Conservation (phyloP, 106 monocot genomes). For the Triglochin maritima region DNA sequence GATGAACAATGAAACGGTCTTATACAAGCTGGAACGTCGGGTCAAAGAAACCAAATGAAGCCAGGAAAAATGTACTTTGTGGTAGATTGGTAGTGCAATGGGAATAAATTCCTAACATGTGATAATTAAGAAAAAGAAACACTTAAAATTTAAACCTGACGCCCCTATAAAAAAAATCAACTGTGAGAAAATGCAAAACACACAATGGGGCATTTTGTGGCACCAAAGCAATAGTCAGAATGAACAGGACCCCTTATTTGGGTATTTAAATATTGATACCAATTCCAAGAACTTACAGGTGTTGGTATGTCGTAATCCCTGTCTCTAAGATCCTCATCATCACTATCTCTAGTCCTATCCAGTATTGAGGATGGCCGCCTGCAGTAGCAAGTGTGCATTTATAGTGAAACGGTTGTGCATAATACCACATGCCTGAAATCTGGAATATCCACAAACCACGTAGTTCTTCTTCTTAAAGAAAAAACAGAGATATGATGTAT, state of each 20-base stretch:
- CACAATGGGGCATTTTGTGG: neutral
- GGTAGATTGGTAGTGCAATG: too few species aligned
- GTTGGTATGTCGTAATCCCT: constrained; percentile 74
- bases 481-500: neutral
- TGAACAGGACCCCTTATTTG: constrained; percentile 17
- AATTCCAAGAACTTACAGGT: constrained; percentile 55
- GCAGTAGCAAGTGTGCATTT: neutral
- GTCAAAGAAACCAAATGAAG: too few species aligned
- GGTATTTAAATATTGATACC: too few species aligned
- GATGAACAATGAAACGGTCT: too few species aligned
- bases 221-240: neutral
- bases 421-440: neutral
- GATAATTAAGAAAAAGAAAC: neutral
- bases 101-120: too few species aligned
- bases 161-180: neutral
- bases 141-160: neutral
- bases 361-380: constrained; percentile 61
- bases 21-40: too few species aligned
- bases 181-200: neutral
- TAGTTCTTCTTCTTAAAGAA: neutral
- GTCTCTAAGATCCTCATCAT: constrained; percentile 71
- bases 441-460: neutral
- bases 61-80: too few species aligned
- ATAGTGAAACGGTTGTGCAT: neutral
- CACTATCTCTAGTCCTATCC: constrained; percentile 56